Percentiles rank a stretch among this genome's conserved stretches.
Evolutionary conservation across 805 yeast species (phyloP).

Genomic region (Blastobotrys muscicola): DNA sequence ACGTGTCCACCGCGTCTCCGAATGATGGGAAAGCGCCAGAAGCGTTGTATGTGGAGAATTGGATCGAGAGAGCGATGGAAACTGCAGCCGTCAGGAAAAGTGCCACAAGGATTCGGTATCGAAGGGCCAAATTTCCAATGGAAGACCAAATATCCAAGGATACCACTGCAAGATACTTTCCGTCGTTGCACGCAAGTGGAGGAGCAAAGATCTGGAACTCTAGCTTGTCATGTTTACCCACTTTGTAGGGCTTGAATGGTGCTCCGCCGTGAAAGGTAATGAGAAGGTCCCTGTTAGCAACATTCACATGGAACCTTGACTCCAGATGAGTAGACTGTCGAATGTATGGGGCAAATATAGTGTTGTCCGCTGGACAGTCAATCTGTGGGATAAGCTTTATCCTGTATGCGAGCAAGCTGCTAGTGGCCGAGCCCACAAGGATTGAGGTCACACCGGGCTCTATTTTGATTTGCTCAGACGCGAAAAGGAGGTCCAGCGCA

Average conservation of each 20-base stretch:
- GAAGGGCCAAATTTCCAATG: conserved; percentile 56
- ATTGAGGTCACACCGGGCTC: too few relatives aligned
- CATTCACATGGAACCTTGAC: conserved; percentile 14
- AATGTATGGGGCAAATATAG: conserved; percentile 6
- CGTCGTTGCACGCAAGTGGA: not conserved
- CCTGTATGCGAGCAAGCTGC: conserved; percentile 8
- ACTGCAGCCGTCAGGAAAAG: conserved; percentile 59
- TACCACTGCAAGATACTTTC: not conserved
- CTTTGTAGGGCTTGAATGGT: conserved; percentile 10
- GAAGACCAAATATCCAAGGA: conserved; percentile 47
- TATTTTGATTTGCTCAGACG: too few relatives aligned
- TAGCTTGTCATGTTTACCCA: conserved; percentile 1
- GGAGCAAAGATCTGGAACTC: conserved; percentile 11
- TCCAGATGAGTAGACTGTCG: conserved; percentile 14
- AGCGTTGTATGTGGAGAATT: conserved; percentile 38
- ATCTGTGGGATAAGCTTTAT: conserved; percentile 1
- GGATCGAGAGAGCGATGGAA: conserved; percentile 43
- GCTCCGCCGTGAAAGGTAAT: conserved; percentile 11
- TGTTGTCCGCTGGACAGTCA: not conserved
- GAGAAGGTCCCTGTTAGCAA: not conserved
- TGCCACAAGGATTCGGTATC: conserved; percentile 69
- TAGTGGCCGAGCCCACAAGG: not conserved
- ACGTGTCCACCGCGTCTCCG: conserved; percentile 35
- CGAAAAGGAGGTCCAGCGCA: too few relatives aligned
- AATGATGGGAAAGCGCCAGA: conserved; percentile 35